Percentiles rank a stretch among this genome's conserved stretches.
phyloP scores from a whole-genome alignment of 2,329 filamentous ascomycete genomes.

The Fusarium sp. region DNA sequence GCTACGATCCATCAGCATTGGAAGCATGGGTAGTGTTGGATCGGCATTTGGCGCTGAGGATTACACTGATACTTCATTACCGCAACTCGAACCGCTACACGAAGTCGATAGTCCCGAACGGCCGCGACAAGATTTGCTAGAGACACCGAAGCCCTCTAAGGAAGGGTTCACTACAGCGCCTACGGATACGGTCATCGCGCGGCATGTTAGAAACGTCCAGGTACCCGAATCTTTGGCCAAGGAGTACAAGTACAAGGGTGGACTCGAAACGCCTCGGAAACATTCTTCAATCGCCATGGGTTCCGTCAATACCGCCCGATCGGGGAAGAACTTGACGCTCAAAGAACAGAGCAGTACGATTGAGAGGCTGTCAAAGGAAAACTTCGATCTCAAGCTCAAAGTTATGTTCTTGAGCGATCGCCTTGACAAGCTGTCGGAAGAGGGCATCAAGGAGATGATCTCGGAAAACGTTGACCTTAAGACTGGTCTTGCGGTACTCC shows the following conservation, averaged over 20 bases:
- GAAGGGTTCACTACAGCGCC: conserved; percentile 69
- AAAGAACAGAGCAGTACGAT: conserved; percentile 99
- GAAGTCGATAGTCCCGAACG: conserved; percentile 60
- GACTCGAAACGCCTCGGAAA: conserved; percentile 69
- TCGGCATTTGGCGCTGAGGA: conserved; percentile 74
- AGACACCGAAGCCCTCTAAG: conserved; percentile 75
- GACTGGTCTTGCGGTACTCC: conserved; percentile 86
- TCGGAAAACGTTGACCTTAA: conserved; percentile 96
- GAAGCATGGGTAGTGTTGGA: conserved; percentile 90
- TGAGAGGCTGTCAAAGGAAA: conserved; percentile 95
- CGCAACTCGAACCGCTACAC: conserved; percentile 62
- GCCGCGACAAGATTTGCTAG: conserved; percentile 61
- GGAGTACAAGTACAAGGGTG: conserved; percentile 83
- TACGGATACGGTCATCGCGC: conserved; percentile 88
- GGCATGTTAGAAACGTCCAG: conserved; percentile 89
- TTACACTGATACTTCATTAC: conserved; percentile 57
- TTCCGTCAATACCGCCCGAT: conserved; percentile 62
- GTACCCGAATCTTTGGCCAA: conserved; percentile 89
- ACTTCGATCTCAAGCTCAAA: conserved; percentile 96
- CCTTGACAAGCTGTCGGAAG: conserved; percentile 91
- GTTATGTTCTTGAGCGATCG: conserved; percentile 97
- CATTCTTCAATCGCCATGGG: conserved; percentile 60
- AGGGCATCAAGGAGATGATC: conserved; percentile 97
- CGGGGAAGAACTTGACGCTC: conserved; percentile 81
- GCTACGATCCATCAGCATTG: conserved; percentile 84